These are phyloP conservation scores for Jatropha curcas DNA, from an alignment of 345 rosid species.

Conservation along the genomic window DNA sequence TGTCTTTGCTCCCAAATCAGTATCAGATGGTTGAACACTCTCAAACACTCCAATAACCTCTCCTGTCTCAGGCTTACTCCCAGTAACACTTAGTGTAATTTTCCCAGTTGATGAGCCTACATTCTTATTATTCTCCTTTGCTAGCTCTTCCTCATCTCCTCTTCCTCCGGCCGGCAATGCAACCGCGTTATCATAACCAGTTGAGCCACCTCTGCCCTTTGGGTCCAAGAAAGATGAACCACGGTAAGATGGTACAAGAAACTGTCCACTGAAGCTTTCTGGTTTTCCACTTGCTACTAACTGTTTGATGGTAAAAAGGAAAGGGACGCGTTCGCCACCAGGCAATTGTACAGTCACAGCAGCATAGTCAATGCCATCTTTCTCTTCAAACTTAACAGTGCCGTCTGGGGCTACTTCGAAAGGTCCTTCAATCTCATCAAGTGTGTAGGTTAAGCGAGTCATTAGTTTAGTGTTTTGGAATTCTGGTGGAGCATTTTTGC, in stretches of 20 bases:
- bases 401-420: slow-evolving; percentile 76
- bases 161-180: slow-evolving; percentile 96
- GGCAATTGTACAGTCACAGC: slow-evolving; percentile 87
- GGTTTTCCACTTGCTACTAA: slow-evolving; percentile 83
- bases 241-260: slow-evolving; percentile 75
- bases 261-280: slow-evolving; percentile 66
- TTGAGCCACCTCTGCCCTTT: slow-evolving; percentile 87
- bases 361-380: slow-evolving; percentile 87
- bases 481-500: slow-evolving; percentile 81
- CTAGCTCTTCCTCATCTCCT: slow-evolving; percentile 90
- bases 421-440: slow-evolving; percentile 95
- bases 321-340: slow-evolving; percentile 87
- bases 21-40: slow-evolving; percentile 97
- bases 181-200: slow-evolving; percentile 85
- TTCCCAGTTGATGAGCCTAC: slow-evolving; percentile 68
- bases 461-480: slow-evolving; percentile 96
- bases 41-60: slow-evolving; percentile 95
- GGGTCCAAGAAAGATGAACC: slow-evolving; percentile 93
- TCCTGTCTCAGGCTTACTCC: slow-evolving; percentile 86
- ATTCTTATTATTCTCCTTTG: slow-evolving; percentile 81
- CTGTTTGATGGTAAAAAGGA: slow-evolving; percentile 85
- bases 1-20: slow-evolving; percentile 91
- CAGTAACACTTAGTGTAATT: slow-evolving; percentile 76
- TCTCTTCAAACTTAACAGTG: slow-evolving; percentile 66
- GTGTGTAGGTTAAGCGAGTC: slow-evolving; percentile 97